Percentiles rank a stretch among this genome's conserved stretches.
Evolutionary conservation across 805 yeast genomes (phyloP).

Genomic region (Saccharomycopsis capsularis): DNA sequence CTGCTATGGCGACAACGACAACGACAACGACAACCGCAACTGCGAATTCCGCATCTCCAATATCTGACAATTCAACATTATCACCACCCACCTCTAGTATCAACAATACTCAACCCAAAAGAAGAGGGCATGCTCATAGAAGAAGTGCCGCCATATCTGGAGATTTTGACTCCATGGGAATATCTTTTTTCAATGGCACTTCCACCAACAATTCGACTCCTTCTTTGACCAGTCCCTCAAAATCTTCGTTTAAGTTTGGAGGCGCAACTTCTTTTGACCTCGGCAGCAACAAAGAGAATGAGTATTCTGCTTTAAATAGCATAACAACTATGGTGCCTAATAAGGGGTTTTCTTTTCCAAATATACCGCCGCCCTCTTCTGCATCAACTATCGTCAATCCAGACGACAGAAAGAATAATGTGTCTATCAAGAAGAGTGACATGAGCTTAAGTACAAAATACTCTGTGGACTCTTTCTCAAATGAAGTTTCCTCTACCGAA

Average conservation of each 20-base stretch:
- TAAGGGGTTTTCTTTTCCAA: slow-evolving; percentile 14
- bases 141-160: slow-evolving; percentile 87
- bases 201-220: background rate
- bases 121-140: slow-evolving; percentile 62
- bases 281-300: background rate
- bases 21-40: background rate
- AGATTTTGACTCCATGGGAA: slow-evolving; percentile 54
- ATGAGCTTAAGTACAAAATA: slow-evolving; percentile 17
- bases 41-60: background rate
- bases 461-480: slow-evolving; percentile 24
- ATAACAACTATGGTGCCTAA: slow-evolving; percentile 6
- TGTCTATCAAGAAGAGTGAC: slow-evolving; percentile 16
- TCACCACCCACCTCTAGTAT: too few relatives aligned
- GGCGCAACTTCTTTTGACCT: background rate
- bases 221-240: slow-evolving; percentile 10
- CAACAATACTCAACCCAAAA: background rate
- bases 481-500: slow-evolving; percentile 21
- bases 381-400: too few relatives aligned
- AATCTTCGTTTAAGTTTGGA: slow-evolving; percentile 15
- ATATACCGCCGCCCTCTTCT: background rate
- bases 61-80: background rate
- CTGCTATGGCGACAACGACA: background rate
- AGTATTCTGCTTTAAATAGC: background rate
- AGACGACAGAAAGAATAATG: background rate
- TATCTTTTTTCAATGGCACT: slow-evolving; percentile 16